Base-by-base conservation (phyloP, 2,329 filamentous ascomycete genomes). In the Calonectria fujianensis region DNA sequence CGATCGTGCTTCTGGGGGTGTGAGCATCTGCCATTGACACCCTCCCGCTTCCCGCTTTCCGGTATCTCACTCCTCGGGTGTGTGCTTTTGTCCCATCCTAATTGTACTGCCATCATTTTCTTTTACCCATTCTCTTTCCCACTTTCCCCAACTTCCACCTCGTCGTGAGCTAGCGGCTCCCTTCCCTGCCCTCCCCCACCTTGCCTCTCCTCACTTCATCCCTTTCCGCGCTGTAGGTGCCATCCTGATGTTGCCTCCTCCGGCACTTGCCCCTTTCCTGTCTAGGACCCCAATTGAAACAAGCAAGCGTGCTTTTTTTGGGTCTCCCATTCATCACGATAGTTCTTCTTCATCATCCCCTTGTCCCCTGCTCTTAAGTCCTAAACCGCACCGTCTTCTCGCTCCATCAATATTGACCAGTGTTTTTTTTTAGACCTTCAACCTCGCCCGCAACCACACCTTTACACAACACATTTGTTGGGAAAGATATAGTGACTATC, bases 1-100 rank as follows among this genome's bases (percentile, higher is more conserved):
- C 77, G 75, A 79, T 78, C 72, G 51, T 73, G 50, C 27, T 71
- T 73, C 63, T 72, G 64, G 73, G 77, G 72, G 76, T 78, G 73
- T 64, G 74, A 71, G 72, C 78, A 74, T 69, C 69, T 74, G 65
- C 54, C 68, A 70, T 73, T 68, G 67, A 69, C 75, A 66, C 75
- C 69, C 64, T 74, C 72, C 74, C 61, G 69, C 16, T 70, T 48
- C 32, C 54, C 51, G 41, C 41, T 45, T 65, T 65, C 61, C 70
- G 61, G 57, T 68, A 73, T 66, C 63, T 76, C 45, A 74, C 66
- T 75, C 69, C 73, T 74, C 77, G 75, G 69, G 72, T 73, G 70
- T 64, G 20, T 27, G 29, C 48, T 70, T 57, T 75, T 63, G 75
- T 77, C 72, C 77, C 74, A 77, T 78, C 72, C 67, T 75, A 74